Evolutionary conservation across 129 eudicot species (phyloP), one percentile per base, ranked within the genome.

Genomic region (carrot (Daucus carota)): DNA sequence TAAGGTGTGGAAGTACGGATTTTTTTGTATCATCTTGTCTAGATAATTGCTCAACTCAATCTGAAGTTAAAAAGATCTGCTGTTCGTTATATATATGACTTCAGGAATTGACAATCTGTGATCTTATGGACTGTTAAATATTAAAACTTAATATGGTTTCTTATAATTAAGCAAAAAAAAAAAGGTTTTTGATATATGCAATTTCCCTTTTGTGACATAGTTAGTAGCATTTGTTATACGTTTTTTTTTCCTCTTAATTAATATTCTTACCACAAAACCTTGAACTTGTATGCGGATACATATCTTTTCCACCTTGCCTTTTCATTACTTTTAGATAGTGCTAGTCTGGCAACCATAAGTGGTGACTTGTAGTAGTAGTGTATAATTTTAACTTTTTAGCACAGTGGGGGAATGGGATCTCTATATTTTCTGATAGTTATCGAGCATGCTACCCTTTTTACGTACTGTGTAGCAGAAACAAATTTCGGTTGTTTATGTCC

Each of bases 1-100:
- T 95, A 80, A 89, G 97, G 99, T 95, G 59, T 41, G 59, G 26
- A 41, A 44, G 40, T 46, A 78, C 15, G 11, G 32, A 14, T 47
- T 60, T 48, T 63, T 69, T 32, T 54, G 24, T 72, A 34, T 32
- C 13, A 5, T 31, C 13, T 57, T 36, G 28, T 40, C 44, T 68
- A 33, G 1, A 8, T 10, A 9, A 40, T 70, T 40, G 47, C 73
- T 70, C 20, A 38, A 70, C 1, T 40, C 45, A 0, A 5, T 26
- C 32, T 14, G 33, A 17, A 68, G 45, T 36, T 10, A 20, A 68
- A 38, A 43, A 38, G 48, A 22, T 69, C 73, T 60, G 18, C 36
- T 12, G 1, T 62, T 28, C 69, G 2, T 32, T 13, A 29, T 28
- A 8, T 11, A 28, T 11, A 28, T 45, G 75, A 13, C 60, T 29